Conservation (phyloP, 2,329 filamentous ascomycete species). For the Paecilomyces fulvus region DNA sequence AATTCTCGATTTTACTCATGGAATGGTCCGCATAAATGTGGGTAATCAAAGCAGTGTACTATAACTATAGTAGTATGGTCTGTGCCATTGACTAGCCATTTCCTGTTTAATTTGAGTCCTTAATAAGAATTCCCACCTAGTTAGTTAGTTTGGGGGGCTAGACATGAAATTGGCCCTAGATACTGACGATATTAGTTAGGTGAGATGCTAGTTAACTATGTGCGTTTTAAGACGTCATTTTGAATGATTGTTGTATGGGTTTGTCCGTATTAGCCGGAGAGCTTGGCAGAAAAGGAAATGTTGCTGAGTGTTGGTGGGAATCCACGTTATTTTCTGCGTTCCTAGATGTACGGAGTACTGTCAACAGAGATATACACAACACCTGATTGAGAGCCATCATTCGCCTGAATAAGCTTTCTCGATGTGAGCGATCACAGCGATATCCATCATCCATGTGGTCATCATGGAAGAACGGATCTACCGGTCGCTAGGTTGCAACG, state of each 20-base stretch:
- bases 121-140: too few species aligned
- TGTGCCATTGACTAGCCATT: too few species aligned
- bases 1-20: too few species aligned
- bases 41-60: too few species aligned
- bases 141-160: too few species aligned
- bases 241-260: background rate
- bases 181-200: background rate
- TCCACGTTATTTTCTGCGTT: background rate
- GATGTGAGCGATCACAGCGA: background rate
- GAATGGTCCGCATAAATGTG: too few species aligned
- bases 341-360: background rate
- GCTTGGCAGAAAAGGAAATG: background rate
- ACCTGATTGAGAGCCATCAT: background rate
- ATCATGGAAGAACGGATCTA: background rate
- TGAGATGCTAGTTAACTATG: background rate
- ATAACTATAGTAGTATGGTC: too few species aligned
- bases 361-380: background rate
- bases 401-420: background rate
- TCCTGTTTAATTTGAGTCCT: too few species aligned
- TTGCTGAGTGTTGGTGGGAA: background rate
- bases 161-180: too few species aligned
- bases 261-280: background rate
- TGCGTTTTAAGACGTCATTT: background rate
- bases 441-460: background rate
- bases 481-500: background rate